phyloP scores from a whole-genome alignment of 2,329 filamentous ascomycete genomes.

The Fusarium caatingaense region DNA sequence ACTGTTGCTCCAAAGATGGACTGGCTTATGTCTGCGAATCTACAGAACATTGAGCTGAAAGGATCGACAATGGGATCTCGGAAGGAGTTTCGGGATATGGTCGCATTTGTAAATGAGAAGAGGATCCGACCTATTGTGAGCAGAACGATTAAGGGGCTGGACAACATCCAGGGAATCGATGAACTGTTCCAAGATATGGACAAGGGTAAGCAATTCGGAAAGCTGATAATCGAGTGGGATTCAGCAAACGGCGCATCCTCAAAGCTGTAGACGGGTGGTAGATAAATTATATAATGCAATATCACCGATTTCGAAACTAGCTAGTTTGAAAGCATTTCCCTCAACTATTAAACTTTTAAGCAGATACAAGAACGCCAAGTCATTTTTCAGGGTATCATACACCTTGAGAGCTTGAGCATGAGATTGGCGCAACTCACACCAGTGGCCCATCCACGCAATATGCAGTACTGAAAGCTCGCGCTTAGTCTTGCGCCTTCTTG shows the following conservation, averaged over 20 bases:
- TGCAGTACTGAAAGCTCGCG: conserved; percentile 24
- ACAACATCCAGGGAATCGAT: conserved; percentile 83
- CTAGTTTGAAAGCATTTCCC: conserved; percentile 12
- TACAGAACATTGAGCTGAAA: conserved; percentile 88
- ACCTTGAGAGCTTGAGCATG: conserved; percentile 40
- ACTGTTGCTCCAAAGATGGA: conserved; percentile 86
- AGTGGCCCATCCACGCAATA: conserved; percentile 31
- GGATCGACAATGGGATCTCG: conserved; percentile 93
- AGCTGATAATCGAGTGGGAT: conserved; percentile 83
- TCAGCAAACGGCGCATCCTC: conserved; percentile 47
- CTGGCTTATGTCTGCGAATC: conserved; percentile 83
- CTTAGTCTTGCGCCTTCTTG: conserved; percentile 61
- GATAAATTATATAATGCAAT: background rate
- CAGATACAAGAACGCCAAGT: conserved; percentile 42
- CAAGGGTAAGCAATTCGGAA: conserved; percentile 87
- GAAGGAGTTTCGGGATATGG: conserved; percentile 91
- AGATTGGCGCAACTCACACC: conserved; percentile 35
- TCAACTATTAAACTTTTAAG: conserved; percentile 28
- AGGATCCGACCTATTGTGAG: conserved; percentile 83
- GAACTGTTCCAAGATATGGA: conserved; percentile 89
- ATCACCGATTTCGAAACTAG: background rate
- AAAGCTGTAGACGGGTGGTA: conserved; percentile 53
- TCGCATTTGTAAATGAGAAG: conserved; percentile 80
- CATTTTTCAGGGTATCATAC: conserved; percentile 47
- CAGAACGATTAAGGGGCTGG: conserved; percentile 76